phyloP scores from a whole-genome alignment of 768 basidiomycete species.

The Amanita fuliginea region DNA sequence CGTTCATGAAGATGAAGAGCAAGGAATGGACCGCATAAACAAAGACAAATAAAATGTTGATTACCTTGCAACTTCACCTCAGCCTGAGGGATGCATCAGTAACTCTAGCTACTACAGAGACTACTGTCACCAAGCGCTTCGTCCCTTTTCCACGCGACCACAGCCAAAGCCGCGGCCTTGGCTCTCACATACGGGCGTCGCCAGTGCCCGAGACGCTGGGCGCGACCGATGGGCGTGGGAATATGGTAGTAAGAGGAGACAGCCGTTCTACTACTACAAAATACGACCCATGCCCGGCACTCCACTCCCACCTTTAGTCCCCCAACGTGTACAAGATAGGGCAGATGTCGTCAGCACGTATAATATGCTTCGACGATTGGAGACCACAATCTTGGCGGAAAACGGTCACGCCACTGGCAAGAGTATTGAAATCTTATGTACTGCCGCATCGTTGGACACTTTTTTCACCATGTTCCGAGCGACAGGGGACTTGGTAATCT shows the following conservation, averaged over 20 bases:
- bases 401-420: not conserved
- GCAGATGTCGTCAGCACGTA: conserved; percentile 11
- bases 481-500: conserved; percentile 6
- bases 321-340: not conserved
- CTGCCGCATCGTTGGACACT: conserved; percentile 16
- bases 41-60: not conserved
- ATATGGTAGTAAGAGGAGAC: too few species aligned
- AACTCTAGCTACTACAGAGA: too few species aligned
- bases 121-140: too few species aligned
- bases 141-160: too few species aligned
- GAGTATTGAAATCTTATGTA: conserved; percentile 8
- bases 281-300: conserved; percentile 5
- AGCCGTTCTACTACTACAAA: too few species aligned
- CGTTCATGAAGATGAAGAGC: conserved; percentile 55
- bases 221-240: too few species aligned
- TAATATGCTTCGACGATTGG: conserved; percentile 11
- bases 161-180: too few species aligned
- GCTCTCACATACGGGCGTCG: too few species aligned
- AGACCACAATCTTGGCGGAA: conserved; percentile 7
- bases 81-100: too few species aligned
- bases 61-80: too few species aligned
- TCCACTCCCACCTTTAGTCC: conserved; percentile 2
- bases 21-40: not conserved
- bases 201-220: too few species aligned
- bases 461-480: conserved; percentile 12